Percentiles rank a stretch among this genome's conserved stretches.
Conservation (phyloP, 106 monocot genomes). For the Agapanthus africanus region DNA sequence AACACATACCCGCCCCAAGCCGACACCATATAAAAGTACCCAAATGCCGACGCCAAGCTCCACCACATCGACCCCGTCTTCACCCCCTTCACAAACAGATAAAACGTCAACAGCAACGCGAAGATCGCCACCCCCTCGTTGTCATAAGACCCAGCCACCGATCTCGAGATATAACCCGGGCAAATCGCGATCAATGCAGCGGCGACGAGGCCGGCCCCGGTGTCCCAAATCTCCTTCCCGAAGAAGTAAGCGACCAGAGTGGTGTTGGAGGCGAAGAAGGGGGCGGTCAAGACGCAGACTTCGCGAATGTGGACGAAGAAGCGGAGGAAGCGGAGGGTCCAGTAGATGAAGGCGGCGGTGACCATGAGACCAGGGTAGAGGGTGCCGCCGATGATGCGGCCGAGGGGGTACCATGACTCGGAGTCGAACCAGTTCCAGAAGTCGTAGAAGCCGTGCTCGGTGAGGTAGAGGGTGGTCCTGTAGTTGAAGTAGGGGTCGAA, state of each 20-base stretch:
- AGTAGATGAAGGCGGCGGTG: conserved; percentile 56
- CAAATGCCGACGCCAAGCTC: conserved; percentile 61
- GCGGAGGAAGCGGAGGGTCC: conserved; percentile 35
- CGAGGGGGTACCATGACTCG: conserved; percentile 80
- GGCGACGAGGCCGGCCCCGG: conserved; percentile 57
- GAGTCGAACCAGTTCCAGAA: conserved; percentile 89
- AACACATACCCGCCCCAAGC: conserved; percentile 84
- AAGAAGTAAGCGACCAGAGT: conserved; percentile 71
- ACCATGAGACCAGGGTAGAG: conserved; percentile 74
- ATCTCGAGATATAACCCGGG: conserved; percentile 73
- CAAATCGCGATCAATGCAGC: conserved; percentile 66
- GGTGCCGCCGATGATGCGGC: conserved; percentile 71
- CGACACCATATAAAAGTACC: conserved; percentile 83
- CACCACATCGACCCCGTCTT: conserved; percentile 57
- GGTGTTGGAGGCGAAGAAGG: conserved; percentile 76
- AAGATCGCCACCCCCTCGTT: conserved; percentile 76
- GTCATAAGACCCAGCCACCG: conserved; percentile 66
- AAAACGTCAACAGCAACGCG: conserved; percentile 63
- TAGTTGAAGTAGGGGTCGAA: conserved; percentile 89
- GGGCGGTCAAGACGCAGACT: conserved; percentile 73
- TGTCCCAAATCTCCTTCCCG: conserved; percentile 65
- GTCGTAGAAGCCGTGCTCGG: conserved; percentile 46
- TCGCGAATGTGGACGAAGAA: conserved; percentile 71
- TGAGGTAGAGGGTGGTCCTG: conserved; percentile 72
- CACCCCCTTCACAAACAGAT: conserved; percentile 72